These are phyloP conservation scores for Nannochloris sp. DNA, from an alignment of 139 green algal genomes.

Conservation along the genomic window DNA sequence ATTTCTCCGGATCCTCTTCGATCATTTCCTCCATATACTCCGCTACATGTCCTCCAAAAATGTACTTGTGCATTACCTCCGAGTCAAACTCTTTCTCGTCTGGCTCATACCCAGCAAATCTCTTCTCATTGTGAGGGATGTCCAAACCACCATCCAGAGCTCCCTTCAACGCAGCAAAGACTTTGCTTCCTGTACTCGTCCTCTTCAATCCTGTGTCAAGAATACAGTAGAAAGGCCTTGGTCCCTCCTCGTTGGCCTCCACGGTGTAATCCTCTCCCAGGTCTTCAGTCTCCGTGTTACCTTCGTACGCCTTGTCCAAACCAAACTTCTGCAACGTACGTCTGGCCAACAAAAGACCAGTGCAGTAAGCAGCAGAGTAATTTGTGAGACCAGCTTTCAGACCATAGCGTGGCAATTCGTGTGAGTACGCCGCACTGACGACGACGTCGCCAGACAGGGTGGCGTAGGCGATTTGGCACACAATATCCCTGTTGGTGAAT, in stretches of 20 bases:
- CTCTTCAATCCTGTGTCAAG: slow-evolving; percentile 95
- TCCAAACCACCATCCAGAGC: slow-evolving; percentile 93
- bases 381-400: slow-evolving; percentile 93
- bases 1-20: slow-evolving; percentile 97
- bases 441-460: slow-evolving; percentile 89
- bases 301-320: slow-evolving; percentile 81
- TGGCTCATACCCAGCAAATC: slow-evolving; percentile 86
- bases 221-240: slow-evolving; percentile 87
- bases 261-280: slow-evolving; percentile 96
- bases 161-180: slow-evolving; percentile 50
- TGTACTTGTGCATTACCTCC: slow-evolving; percentile 85
- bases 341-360: slow-evolving; percentile 88
- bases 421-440: slow-evolving; percentile 77
- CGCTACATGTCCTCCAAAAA: slow-evolving; percentile 86
- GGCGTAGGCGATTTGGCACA: slow-evolving; percentile 87
- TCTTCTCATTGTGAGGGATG: slow-evolving; percentile 98
- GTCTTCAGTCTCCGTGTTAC: slow-evolving; percentile 29
- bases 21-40: slow-evolving; percentile 97
- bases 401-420: slow-evolving; percentile 91
- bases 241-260: slow-evolving; percentile 77
- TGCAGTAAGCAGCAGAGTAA: slow-evolving; percentile 92
- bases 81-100: slow-evolving; percentile 86
- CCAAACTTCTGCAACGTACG: slow-evolving; percentile 88
- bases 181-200: slow-evolving; percentile 91
- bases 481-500: slow-evolving; percentile 85